Base-by-base conservation (phyloP, 768 basidiomycete genomes). In the Podaxis sp. region DNA sequence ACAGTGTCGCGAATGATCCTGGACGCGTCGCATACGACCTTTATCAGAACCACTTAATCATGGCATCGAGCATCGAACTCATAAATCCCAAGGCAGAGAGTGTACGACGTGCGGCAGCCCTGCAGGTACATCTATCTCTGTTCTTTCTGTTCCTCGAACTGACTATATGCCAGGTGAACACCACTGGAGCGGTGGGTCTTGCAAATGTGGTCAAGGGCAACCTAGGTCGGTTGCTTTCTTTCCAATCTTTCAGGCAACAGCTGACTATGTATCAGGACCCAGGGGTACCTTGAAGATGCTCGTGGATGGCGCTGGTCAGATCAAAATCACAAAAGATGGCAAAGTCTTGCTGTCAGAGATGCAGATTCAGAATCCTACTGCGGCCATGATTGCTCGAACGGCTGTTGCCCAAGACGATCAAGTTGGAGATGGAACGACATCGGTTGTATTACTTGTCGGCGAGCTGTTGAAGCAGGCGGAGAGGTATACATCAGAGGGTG, bases 291-390 rank as follows among this genome's bases (percentile, higher is more conserved):
- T 98, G 68, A 99, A 99, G 82, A 98, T 99, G 96, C 88, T 99
- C 57, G 97, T 99, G 47, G 97, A 98, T 76, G 97, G 97, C 61
- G 83, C 96, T 13, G 97, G 97, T 9, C 93, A 95, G 78, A 96
- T 99, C 76, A 99, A 98, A 84, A 96, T 99, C 93, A 98, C 97
- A 66, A 99, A 98, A 82, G 97, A 98, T 71, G 97, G 97, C 66
- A 99, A 99, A 79, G 96, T 98, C 46, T 78, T 99, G 60, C 82
- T 99, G 63, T 96, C 95, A 46, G 97, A 99, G 79, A 99, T 99
- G 97, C 97, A 98, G 79, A 99, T 99, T 69, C 91, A 93, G 77
- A 98, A 99, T 74, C 97, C 97, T 33, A 98, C 97, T 2, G 97
- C 97, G 17, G 96, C 97, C 36, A 96, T 99, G 94, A 94, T 99